phyloP scores from a whole-genome alignment of 176 grass and related monocot genomes.

The Chloris gayana region DNA sequence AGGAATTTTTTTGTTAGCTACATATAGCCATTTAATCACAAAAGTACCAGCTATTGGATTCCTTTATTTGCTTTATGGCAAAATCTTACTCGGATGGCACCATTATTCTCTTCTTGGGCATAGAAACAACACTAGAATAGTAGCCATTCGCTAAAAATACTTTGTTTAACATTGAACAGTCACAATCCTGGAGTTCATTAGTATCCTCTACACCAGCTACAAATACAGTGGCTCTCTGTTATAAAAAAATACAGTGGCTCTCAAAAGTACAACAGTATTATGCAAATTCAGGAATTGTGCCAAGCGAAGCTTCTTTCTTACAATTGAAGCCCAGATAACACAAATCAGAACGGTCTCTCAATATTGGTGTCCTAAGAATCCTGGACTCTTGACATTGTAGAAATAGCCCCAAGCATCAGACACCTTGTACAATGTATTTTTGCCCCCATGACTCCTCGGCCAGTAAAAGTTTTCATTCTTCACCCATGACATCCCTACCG shows the following conservation, averaged over 20 bases:
- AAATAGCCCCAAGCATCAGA: no score
- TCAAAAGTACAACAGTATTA: not conserved
- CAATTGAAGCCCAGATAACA: not conserved
- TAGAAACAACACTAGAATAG: not conserved
- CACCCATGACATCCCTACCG: slow-evolving; percentile 54
- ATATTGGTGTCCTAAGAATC: not conserved
- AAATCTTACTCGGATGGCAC: not conserved
- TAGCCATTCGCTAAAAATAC: not conserved
- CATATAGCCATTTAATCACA: not conserved
- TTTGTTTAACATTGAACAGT: not conserved
- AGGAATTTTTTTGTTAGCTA: not conserved
- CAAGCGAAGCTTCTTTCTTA: not conserved
- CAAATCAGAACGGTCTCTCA: not conserved
- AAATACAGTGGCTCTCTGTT: no score
- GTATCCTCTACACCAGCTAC: not conserved
- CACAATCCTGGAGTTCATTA: not conserved
- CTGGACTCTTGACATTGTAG: no score
- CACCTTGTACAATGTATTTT: no score
- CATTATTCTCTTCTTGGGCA: no score
- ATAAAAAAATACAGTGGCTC: not conserved
- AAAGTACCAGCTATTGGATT: not conserved
- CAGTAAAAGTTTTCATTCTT: slow-evolving; percentile 32
- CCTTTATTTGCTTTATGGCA: not conserved
- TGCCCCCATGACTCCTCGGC: not conserved
- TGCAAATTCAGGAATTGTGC: not conserved